Conservation (phyloP, 129 eudicot species). For the Flaveria linearis region DNA sequence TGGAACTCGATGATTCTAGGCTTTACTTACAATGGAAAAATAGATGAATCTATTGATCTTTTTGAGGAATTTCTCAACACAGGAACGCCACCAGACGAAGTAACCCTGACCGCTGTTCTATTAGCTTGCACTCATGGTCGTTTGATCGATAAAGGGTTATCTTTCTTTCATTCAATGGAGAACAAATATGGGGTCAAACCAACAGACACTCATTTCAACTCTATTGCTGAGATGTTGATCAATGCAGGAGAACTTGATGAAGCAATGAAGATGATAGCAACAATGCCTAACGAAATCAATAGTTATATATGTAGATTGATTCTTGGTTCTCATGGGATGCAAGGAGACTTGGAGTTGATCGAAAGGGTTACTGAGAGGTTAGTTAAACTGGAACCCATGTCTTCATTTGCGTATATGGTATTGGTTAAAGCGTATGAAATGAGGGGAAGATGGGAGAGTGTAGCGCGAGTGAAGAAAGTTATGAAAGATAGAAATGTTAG, state of each 20-base stretch:
- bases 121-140: slow-evolving; percentile 65
- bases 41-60: slow-evolving; percentile 45
- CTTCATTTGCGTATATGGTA: slow-evolving; percentile 51
- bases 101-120: slow-evolving; percentile 60
- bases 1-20: slow-evolving; percentile 85
- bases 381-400: slow-evolving; percentile 52
- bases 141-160: slow-evolving; percentile 49
- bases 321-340: slow-evolving; percentile 46
- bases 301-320: slow-evolving; percentile 51
- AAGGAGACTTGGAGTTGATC: slow-evolving; percentile 45
- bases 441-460: slow-evolving; percentile 81
- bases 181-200: slow-evolving; percentile 48
- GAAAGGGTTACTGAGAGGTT: slow-evolving; percentile 56
- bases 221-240: slow-evolving; percentile 51
- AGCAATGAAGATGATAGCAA: slow-evolving; percentile 42
- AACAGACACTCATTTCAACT: slow-evolving; percentile 47
- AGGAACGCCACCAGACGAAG: slow-evolving; percentile 61
- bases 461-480: slow-evolving; percentile 59
- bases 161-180: slow-evolving; percentile 52
- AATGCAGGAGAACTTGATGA: slow-evolving; percentile 57
- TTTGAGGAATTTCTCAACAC: slow-evolving; percentile 46
- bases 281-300: slow-evolving; percentile 45
- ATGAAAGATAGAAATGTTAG: slow-evolving; percentile 47
- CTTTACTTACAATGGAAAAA: slow-evolving; percentile 55
- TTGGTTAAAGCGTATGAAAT: slow-evolving; percentile 62